Percentiles rank a stretch among this genome's conserved stretches.
Evolutionary conservation across 768 basidiomycete species (phyloP).

Genomic region (Scleroderma bovista): DNA sequence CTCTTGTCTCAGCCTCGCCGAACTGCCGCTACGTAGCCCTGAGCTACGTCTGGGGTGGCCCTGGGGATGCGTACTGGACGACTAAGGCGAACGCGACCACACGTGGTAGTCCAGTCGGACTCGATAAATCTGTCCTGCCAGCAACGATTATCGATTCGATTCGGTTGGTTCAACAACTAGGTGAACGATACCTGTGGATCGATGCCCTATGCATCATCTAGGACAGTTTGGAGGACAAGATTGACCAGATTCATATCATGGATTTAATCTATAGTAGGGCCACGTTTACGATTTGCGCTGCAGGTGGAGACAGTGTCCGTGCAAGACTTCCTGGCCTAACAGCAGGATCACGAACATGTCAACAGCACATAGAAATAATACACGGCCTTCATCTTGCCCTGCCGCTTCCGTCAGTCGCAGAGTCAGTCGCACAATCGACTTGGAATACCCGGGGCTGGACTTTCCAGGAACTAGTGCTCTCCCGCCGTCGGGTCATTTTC

Average conservation of each 20-base stretch:
- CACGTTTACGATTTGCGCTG: slow-evolving; percentile 1
- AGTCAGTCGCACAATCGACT: background rate
- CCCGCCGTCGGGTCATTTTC: slow-evolving; percentile 10
- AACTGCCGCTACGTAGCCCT: slow-evolving; percentile 4
- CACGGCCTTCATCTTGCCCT: slow-evolving; percentile 5
- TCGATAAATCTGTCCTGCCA: background rate
- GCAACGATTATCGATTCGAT: slow-evolving; percentile 5
- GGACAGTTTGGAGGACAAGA: background rate
- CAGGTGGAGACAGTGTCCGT: background rate
- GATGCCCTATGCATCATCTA: slow-evolving; percentile 7
- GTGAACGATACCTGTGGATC: slow-evolving; percentile 4
- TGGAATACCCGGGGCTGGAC: slow-evolving; percentile 15
- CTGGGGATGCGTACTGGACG: slow-evolving; percentile 3
- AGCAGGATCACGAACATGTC: background rate
- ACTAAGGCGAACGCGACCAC: background rate
- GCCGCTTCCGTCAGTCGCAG: background rate
- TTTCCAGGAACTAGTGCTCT: slow-evolving; percentile 13
- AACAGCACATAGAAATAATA: slow-evolving; percentile 1
- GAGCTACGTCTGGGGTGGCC: slow-evolving; percentile 5
- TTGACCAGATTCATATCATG: slow-evolving; percentile 1
- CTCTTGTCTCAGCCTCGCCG: background rate
- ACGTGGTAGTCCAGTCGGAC: background rate
- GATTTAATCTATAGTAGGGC: background rate
- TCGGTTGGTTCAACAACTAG: background rate
- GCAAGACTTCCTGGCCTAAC: background rate